Evolutionary conservation across 441 rosid genomes (phyloP).

Genomic region (Daphne laureola): DNA sequence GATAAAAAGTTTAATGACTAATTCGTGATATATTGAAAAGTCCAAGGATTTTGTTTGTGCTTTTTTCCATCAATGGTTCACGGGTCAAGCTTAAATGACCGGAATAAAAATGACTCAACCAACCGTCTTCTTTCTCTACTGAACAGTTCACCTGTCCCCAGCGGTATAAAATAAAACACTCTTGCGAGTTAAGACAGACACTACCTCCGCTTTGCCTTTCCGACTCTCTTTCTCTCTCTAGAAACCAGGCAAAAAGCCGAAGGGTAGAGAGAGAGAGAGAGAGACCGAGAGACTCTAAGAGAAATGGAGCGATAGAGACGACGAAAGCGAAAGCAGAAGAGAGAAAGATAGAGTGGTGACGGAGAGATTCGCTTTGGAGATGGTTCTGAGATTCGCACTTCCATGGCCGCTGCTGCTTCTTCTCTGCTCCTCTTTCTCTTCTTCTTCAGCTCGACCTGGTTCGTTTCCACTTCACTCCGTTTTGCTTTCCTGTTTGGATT

Average conservation of each 20-base stretch:
- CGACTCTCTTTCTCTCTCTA: constrained; percentile 3
- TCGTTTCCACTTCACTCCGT: constrained; percentile 18
- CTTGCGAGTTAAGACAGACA: neutral
- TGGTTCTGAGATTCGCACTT: constrained; percentile 30
- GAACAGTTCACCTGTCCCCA: constrained; percentile 9
- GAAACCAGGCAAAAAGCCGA: constrained; percentile 1
- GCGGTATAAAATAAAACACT: neutral
- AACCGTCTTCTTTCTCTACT: neutral
- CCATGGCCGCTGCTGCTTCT: constrained; percentile 27
- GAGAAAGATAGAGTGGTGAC: neutral
- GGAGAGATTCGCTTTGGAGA: constrained; percentile 8
- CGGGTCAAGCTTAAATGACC: constrained; percentile 10
- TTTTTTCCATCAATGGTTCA: constrained; percentile 9
- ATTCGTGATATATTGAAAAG: too few species aligned
- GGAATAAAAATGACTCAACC: neutral
- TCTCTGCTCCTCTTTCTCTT: constrained; percentile 23
- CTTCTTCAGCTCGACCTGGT: constrained; percentile 53
- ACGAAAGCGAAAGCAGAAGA: neutral
- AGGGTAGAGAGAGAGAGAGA: constrained; percentile 5
- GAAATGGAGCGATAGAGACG: constrained; percentile 9
- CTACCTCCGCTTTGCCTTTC: neutral
- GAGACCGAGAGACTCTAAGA: constrained; percentile 3
- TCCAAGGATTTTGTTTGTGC: too few species aligned
- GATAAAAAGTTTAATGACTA: too few species aligned
- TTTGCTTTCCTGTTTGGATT: constrained; percentile 5